Conservation (phyloP, 2,329 filamentous ascomycete species). For the Thermomyces lanuginosus region DNA sequence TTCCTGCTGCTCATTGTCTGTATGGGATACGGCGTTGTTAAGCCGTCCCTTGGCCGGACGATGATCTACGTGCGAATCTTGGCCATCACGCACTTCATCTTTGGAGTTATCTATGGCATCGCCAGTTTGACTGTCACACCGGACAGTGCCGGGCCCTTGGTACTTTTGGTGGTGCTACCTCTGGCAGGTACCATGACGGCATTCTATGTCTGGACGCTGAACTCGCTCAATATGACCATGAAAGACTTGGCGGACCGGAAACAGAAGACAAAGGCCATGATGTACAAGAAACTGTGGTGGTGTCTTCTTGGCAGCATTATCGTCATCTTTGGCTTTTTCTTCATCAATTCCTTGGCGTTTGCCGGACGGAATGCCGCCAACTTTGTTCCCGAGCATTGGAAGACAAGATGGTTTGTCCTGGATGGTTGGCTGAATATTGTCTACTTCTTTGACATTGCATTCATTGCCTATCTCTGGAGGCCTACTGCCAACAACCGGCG, state of each 20-base stretch:
- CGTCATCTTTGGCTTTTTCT: conserved; percentile 96
- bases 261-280: conserved; percentile 78
- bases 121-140: conserved; percentile 79
- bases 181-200: conserved; percentile 82
- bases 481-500: conserved; percentile 91
- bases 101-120: conserved; percentile 83
- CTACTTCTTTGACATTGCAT: conserved; percentile 83
- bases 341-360: conserved; percentile 93
- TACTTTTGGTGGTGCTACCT: conserved; percentile 84
- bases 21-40: conserved; percentile 98
- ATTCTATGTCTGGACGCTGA: conserved; percentile 98
- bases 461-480: conserved; percentile 89
- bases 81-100: conserved; percentile 83
- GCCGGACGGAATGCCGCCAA: conserved; percentile 69
- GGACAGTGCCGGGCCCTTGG: conserved; percentile 73
- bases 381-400: conserved; percentile 94
- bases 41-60: conserved; percentile 73
- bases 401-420: conserved; percentile 89
- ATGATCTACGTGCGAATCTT: conserved; percentile 91
- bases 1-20: conserved; percentile 95
- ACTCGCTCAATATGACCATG: conserved; percentile 84
- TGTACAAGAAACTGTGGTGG: conserved; percentile 99
- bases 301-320: conserved; percentile 82
- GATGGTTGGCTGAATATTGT: conserved; percentile 96
- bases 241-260: conserved; percentile 92